These are phyloP conservation scores for Pestalotiopsis sp. DNA, from an alignment of 2,329 filamentous ascomycete species.

Conservation along the genomic window DNA sequence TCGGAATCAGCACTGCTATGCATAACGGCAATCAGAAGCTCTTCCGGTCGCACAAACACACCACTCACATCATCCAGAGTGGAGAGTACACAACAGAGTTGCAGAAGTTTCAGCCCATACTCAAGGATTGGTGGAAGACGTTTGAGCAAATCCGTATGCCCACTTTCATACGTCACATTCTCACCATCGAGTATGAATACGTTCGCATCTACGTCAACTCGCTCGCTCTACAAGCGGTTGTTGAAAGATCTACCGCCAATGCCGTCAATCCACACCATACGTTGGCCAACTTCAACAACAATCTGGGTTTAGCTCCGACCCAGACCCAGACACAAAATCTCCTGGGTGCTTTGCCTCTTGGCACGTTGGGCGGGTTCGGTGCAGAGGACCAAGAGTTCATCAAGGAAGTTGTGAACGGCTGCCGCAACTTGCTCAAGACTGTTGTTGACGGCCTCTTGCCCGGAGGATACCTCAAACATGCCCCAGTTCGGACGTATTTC, in stretches of 20 bases:
- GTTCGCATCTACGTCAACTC: slow-evolving; percentile 95
- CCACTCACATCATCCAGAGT: slow-evolving; percentile 84
- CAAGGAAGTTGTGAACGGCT: slow-evolving; percentile 76
- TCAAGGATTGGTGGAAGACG: slow-evolving; percentile 78
- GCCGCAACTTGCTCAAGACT: slow-evolving; percentile 74
- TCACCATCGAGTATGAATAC: slow-evolving; percentile 95
- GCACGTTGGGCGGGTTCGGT: slow-evolving; percentile 66
- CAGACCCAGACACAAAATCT: slow-evolving; percentile 68
- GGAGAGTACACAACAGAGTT: slow-evolving; percentile 83
- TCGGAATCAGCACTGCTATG: slow-evolving; percentile 90
- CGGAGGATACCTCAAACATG: slow-evolving; percentile 77
- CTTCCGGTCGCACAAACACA: slow-evolving; percentile 85
- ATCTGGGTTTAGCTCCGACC: slow-evolving; percentile 44
- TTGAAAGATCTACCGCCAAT: slow-evolving; percentile 86
- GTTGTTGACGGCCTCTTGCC: slow-evolving; percentile 78
- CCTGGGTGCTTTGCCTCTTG: slow-evolving; percentile 65
- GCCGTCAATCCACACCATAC: slow-evolving; percentile 51
- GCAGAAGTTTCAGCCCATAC: slow-evolving; percentile 77
- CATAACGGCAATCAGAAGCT: slow-evolving; percentile 86
- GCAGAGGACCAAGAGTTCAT: slow-evolving; percentile 73
- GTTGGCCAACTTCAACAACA: slow-evolving; percentile 35
- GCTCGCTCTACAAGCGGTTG: slow-evolving; percentile 88
- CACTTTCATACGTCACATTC: slow-evolving; percentile 70
- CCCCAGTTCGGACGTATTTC: slow-evolving; percentile 83
- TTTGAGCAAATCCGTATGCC: slow-evolving; percentile 78